These are phyloP conservation scores for Syncephalastrum sp. DNA, from an alignment of 371 early-diverging fungal genomes.

Conservation along the genomic window DNA sequence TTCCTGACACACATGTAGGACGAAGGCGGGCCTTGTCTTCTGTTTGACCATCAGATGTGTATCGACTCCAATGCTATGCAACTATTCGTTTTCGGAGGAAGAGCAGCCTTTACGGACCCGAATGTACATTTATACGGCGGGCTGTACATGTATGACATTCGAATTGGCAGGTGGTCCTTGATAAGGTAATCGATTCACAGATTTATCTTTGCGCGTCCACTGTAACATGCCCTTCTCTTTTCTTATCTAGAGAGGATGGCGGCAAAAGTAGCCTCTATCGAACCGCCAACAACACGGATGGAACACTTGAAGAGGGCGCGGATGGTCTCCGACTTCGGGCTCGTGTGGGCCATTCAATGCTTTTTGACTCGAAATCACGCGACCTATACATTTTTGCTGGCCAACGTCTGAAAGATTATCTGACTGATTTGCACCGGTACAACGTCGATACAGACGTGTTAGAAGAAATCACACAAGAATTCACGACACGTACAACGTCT, in stretches of 20 bases:
- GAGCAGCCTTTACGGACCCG: conserved; percentile 59
- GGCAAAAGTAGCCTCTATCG: conserved; percentile 9
- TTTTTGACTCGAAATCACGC: conserved; percentile 70
- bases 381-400: conserved; percentile 89
- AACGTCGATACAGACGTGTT: conserved; percentile 74
- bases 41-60: conserved; percentile 96
- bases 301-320: not conserved
- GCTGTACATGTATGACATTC: conserved; percentile 78
- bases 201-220: not conserved
- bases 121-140: conserved; percentile 77
- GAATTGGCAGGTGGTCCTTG: conserved; percentile 60
- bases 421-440: conserved; percentile 79
- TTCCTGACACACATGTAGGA: conserved; percentile 12
- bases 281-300: not conserved
- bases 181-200: conserved; percentile 52
- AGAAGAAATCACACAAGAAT: conserved; percentile 70
- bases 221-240: not conserved
- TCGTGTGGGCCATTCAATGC: conserved; percentile 90
- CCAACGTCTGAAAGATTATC: conserved; percentile 76
- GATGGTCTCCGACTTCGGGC: conserved; percentile 54
- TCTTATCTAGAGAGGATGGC: conserved; percentile 11
- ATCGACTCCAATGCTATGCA: conserved; percentile 69
- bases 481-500: conserved; percentile 67
- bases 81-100: conserved; percentile 92
- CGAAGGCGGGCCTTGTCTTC: conserved; percentile 84